These are phyloP conservation scores for Acer negundo DNA, from an alignment of 345 rosid genomes.

Conservation along the genomic window DNA sequence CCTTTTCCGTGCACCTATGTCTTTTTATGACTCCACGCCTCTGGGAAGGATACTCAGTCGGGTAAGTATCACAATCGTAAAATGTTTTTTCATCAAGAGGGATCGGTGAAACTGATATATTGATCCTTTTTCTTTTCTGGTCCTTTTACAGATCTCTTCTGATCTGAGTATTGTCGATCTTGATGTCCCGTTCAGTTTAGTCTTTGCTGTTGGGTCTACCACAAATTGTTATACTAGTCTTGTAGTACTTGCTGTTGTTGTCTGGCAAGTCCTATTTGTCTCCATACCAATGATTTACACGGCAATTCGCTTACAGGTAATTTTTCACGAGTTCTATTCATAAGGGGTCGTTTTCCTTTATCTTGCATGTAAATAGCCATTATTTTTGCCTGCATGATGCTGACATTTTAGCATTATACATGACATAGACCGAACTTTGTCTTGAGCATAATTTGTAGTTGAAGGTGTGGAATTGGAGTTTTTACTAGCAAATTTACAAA, in stretches of 20 bases:
- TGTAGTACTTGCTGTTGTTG: constrained; percentile 75
- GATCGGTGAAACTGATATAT: constrained; percentile 2
- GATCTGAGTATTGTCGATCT: constrained; percentile 93
- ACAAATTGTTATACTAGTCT: constrained; percentile 63
- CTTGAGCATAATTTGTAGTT: constrained; percentile 5
- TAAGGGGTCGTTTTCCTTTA: neutral
- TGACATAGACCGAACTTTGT: neutral
- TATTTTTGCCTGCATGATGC: neutral
- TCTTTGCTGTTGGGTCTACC: constrained; percentile 68
- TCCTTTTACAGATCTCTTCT: constrained; percentile 55
- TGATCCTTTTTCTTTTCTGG: neutral
- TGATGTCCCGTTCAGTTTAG: constrained; percentile 71
- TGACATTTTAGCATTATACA: neutral
- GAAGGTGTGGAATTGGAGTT: neutral
- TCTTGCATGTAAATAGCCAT: neutral
- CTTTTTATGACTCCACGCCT: constrained; percentile 77
- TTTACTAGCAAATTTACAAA: neutral
- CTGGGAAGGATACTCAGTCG: constrained; percentile 79
- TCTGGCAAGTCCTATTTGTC: constrained; percentile 92
- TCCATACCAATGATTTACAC: constrained; percentile 70
- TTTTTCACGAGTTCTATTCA: neutral
- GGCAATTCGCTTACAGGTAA: constrained; percentile 83
- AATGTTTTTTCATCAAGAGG: neutral
- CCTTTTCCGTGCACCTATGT: constrained; percentile 76
- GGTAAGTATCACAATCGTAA: constrained; percentile 36